phyloP scores from a whole-genome alignment of 2,329 filamentous ascomycete species.

The Botrytis medusae region DNA sequence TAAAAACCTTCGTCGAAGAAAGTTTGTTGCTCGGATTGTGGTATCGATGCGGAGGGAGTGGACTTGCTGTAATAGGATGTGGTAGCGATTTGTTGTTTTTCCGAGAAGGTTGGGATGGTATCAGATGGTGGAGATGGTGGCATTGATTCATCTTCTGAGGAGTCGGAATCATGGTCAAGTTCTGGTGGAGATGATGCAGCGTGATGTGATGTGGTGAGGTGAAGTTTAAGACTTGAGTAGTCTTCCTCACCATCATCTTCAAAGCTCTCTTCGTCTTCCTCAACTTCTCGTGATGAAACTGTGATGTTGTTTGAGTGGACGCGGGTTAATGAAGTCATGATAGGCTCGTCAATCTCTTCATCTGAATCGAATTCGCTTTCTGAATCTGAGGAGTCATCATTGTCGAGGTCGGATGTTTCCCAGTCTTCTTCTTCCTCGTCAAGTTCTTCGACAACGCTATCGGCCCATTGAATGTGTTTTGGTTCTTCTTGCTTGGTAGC shows the following conservation, averaged over 20 bases:
- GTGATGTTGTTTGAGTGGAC: conserved; percentile 43
- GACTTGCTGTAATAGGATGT: conserved; percentile 42
- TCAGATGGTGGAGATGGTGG: conserved; percentile 53
- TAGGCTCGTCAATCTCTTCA: conserved; percentile 58
- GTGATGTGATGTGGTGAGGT: conserved; percentile 64
- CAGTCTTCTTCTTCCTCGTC: conserved; percentile 58
- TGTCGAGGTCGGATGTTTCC: conserved; percentile 61
- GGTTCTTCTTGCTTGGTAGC: conserved; percentile 58
- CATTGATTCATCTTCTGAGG: conserved; percentile 70
- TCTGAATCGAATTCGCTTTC: conserved; percentile 54
- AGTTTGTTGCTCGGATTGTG: conserved; percentile 40
- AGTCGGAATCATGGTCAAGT: conserved; percentile 66
- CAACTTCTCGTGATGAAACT: conserved; percentile 11
- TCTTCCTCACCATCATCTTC: conserved; percentile 61
- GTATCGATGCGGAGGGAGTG: conserved; percentile 37
- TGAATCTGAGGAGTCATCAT: conserved; percentile 53
- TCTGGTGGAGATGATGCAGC: conserved; percentile 61
- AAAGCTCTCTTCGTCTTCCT: conserved; percentile 43
- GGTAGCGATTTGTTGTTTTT: conserved; percentile 52
- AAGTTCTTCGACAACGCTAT: conserved; percentile 70
- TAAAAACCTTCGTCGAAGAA: conserved; percentile 52
- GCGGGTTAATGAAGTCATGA: conserved; percentile 49
- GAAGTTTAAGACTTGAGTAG: conserved; percentile 64
- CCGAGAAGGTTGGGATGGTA: conserved; percentile 58
- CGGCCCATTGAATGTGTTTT: conserved; percentile 83